Percentiles rank a stretch among this genome's conserved stretches.
phyloP scores from a whole-genome alignment of 306 rosid species.

The Acacia crassicarpa region DNA sequence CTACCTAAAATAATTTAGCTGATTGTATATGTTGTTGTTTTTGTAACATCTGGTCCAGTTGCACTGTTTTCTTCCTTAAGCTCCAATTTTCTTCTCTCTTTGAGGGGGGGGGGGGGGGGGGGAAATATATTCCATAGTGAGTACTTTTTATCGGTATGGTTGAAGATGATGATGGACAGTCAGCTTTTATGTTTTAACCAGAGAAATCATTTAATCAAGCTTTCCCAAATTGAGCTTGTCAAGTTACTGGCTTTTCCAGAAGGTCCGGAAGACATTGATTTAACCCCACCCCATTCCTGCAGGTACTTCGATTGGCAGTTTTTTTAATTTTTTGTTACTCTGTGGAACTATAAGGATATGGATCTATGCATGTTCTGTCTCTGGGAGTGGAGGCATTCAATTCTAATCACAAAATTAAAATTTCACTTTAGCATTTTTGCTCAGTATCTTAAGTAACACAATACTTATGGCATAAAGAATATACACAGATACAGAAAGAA shows the following conservation, averaged over 20 bases:
- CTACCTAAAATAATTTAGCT: background rate
- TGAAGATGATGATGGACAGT: conserved; percentile 55
- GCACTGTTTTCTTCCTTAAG: background rate
- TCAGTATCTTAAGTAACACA: background rate
- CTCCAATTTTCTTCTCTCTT: background rate
- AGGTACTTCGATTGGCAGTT: conserved; percentile 25
- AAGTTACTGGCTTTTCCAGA: background rate
- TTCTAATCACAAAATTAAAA: background rate
- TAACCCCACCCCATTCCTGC: conserved; percentile 10
- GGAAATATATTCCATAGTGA: background rate
- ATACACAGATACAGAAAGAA: background rate
- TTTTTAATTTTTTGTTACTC: background rate
- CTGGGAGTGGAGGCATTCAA: background rate
- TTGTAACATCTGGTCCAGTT: background rate
- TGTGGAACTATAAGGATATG: background rate
- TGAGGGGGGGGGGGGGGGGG: too few relatives aligned
- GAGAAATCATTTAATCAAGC: conserved; percentile 36
- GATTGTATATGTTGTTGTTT: background rate
- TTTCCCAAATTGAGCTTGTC: conserved; percentile 1
- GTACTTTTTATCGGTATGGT: conserved; percentile 11
- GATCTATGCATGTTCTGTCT: background rate
- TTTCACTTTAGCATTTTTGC: background rate
- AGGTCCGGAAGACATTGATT: background rate
- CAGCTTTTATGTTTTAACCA: conserved; percentile 46
- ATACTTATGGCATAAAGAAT: background rate